Evolutionary conservation across 805 yeast genomes (phyloP).

Genomic region (Metschnikowia picachoensis): DNA sequence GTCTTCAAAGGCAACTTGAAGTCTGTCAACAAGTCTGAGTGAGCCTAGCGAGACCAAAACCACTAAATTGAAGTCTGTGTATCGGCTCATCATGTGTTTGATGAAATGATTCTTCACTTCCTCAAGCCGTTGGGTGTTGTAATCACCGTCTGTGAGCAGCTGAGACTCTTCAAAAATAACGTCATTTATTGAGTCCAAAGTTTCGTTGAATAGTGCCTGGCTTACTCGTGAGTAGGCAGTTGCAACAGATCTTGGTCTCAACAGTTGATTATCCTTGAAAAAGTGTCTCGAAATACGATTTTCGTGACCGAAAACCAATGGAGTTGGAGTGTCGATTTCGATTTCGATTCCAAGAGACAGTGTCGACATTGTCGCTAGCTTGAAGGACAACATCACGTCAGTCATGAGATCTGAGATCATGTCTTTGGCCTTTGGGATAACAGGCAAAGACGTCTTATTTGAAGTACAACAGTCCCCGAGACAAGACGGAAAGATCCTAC

Average conservation of each 20-base stretch:
- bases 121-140: constrained; percentile 15
- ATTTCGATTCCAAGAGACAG: no score
- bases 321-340: not conserved
- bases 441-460: not conserved
- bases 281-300: constrained; percentile 11
- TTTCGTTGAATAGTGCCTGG: not conserved
- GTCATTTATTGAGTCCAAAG: not conserved
- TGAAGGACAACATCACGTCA: constrained; percentile 13
- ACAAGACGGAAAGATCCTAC: constrained; percentile 12
- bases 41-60: constrained; percentile 30
- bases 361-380: constrained; percentile 6
- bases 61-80: constrained; percentile 23
- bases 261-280: constrained; percentile 10
- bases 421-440: constrained; percentile 10
- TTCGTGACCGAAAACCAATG: constrained; percentile 5
- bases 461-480: constrained; percentile 10
- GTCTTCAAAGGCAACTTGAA: constrained; percentile 22
- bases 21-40: constrained; percentile 34
- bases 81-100: constrained; percentile 24
- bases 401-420: constrained; percentile 6
- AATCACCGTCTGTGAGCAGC: not conserved
- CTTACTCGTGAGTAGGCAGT: not conserved
- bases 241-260: constrained; percentile 6
- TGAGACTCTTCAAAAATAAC: not conserved
- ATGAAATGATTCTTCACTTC: constrained; percentile 27